These are phyloP conservation scores for Lasiodiplodia hormozganensis DNA, from an alignment of 2,329 filamentous ascomycete species.

Conservation along the genomic window DNA sequence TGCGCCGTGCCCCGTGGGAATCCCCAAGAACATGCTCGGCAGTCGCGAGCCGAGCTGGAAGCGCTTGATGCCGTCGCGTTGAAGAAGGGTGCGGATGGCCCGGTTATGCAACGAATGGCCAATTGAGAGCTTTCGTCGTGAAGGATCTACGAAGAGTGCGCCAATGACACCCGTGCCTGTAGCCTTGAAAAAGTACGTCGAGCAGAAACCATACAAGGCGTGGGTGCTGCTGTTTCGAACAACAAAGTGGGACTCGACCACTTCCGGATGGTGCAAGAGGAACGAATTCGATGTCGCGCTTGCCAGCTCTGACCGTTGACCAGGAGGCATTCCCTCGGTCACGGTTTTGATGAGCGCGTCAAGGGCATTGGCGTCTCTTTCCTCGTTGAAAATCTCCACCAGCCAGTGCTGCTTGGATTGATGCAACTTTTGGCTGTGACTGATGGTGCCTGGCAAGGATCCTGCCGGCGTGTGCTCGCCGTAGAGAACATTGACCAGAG, in stretches of 20 bases:
- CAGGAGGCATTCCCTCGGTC: conserved; percentile 69
- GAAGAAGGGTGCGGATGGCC: conserved; percentile 76
- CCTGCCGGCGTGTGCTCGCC: conserved; percentile 71
- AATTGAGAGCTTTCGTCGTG: conserved; percentile 85
- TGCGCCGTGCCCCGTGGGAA: conserved; percentile 71
- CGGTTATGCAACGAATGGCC: conserved; percentile 88
- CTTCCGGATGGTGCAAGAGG: conserved; percentile 70
- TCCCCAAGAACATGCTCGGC: conserved; percentile 85
- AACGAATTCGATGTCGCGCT: conserved; percentile 77
- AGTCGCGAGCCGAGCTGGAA: conserved; percentile 83
- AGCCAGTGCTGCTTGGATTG: conserved; percentile 96
- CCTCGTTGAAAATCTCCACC: conserved; percentile 84
- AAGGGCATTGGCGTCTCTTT: conserved; percentile 75
- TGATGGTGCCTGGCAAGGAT: conserved; percentile 72
- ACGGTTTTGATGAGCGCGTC: conserved; percentile 76
- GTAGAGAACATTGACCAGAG: conserved; percentile 82
- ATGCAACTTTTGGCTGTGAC: conserved; percentile 84
- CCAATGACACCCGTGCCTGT: conserved; percentile 78
- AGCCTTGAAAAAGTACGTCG: conserved; percentile 80
- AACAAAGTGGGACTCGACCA: conserved; percentile 87
- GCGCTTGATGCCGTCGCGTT: conserved; percentile 75
- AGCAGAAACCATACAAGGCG: conserved; percentile 88
- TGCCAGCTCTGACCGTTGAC: conserved; percentile 71
- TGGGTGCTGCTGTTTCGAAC: conserved; percentile 93
- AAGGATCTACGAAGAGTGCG: conserved; percentile 87